A percentile compares a stretch with the other conserved stretches of the same genome.
These are phyloP conservation scores for Bruguiera parviflora DNA, from an alignment of 345 rosid species.

Conservation along the genomic window DNA sequence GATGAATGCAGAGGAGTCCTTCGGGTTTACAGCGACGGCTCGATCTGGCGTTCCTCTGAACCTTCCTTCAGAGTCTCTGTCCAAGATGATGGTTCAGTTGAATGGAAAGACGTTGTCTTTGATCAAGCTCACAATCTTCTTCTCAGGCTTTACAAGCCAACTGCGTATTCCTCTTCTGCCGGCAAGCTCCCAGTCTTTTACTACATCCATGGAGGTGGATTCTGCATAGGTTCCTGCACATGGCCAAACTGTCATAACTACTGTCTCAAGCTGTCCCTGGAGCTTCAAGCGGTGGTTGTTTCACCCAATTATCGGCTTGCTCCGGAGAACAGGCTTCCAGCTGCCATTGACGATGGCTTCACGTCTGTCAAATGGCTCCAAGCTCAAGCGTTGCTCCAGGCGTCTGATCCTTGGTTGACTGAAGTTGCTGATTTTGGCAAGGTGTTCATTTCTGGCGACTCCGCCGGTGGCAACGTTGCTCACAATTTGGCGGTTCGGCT, in stretches of 20 bases:
- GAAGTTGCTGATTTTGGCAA: slow-evolving; percentile 44
- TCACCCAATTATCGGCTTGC: slow-evolving; percentile 56
- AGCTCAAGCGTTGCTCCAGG: slow-evolving; percentile 34
- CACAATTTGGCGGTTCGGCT: slow-evolving; percentile 51
- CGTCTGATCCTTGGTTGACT: slow-evolving; percentile 40
- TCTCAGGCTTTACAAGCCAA: slow-evolving; percentile 52
- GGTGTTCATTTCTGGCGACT: slow-evolving; percentile 55
- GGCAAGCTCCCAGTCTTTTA: slow-evolving; percentile 24
- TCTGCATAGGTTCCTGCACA: slow-evolving; percentile 56
- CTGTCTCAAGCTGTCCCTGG: slow-evolving; percentile 41
- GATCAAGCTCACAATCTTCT: slow-evolving; percentile 35
- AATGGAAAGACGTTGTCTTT: slow-evolving; percentile 51
- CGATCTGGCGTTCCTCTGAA: slow-evolving; percentile 49
- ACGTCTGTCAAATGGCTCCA: slow-evolving; percentile 51
- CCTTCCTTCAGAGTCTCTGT: slow-evolving; percentile 50
- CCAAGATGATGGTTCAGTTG: slow-evolving; percentile 50
- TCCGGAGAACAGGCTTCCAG: slow-evolving; percentile 58
- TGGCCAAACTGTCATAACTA: slow-evolving; percentile 62
- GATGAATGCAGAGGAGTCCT: slow-evolving; percentile 66
- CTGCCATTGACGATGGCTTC: slow-evolving; percentile 50
- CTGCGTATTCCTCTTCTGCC: slow-evolving; percentile 11
- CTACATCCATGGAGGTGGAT: slow-evolving; percentile 68
- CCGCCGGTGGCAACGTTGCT: slow-evolving; percentile 58
- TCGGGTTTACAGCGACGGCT: slow-evolving; percentile 55
- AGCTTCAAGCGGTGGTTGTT: slow-evolving; percentile 45